Base-by-base conservation (phyloP, 805 yeast genomes). In the Candida bentonensis region DNA sequence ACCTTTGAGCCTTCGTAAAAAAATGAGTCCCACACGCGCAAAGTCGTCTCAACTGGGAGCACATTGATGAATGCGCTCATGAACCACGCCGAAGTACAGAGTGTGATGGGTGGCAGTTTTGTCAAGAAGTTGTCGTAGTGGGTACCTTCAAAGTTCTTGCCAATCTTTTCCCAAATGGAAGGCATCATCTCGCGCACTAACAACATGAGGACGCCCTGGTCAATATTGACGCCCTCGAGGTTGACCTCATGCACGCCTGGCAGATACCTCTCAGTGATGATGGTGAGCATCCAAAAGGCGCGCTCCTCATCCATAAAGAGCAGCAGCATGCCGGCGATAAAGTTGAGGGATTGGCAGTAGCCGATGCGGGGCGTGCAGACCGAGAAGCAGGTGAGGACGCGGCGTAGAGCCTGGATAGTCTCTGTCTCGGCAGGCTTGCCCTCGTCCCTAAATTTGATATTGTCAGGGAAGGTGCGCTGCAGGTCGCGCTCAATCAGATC, bases 31-130 rank as follows among this genome's bases (percentile, higher is more conserved):
- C 98, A 89, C 0, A 92, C 79, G 45, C 97, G 66, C 39, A 92
- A 65, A 5, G 86, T 81, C 0, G 94, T 75, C 56, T 92, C 97
- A 21, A 86, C 76, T 0, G 98, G 98, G 22, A 92, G 62, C 0
- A 81, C 77, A 0, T 95, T 95, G 27, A 92, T 86, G 62, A 83
- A 92, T n/a, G 85, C 74, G 54, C 96, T 83, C 97, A 92, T 89
- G 58, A 92, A 92, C 98, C 98, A 92, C 44, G 95, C 79, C 0
- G 96, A 89, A 0, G 97, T 92, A 52, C 94, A 92, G 40, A 92
- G 69, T 1, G 96, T 83, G 3, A 92, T 73, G 1, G 96, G 95
- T 1, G 98, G 97, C 39, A 88, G 64, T 51, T 82, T 79, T 15
- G 76, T 70, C 25, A 89, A 68, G 48, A 84, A 64, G 43, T 65